Evolutionary conservation across 495 filamentous ascomycete species (phyloP).

Genomic region (Podospora australis): DNA sequence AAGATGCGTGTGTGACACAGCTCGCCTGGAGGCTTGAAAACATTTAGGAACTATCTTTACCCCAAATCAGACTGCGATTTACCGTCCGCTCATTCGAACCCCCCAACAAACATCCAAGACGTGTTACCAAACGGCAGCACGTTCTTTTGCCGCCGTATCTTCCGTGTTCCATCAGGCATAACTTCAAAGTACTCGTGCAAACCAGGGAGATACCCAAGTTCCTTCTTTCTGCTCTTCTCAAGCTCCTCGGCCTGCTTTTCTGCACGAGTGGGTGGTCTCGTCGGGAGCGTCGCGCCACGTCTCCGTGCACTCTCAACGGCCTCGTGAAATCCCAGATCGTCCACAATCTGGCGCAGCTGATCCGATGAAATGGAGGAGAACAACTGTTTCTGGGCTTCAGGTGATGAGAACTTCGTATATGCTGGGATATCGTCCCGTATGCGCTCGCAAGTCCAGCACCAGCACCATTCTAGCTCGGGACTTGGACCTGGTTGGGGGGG

Average conservation of each 20-base stretch:
- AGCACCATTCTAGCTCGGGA: not conserved
- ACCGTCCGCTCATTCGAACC: too few relatives aligned
- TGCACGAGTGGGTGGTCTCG: not conserved
- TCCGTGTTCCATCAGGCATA: not conserved
- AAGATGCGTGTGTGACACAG: too few relatives aligned
- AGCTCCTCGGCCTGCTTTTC: not conserved
- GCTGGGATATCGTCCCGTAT: slow-evolving; percentile 2
- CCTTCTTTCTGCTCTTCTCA: not conserved
- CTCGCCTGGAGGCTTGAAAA: too few relatives aligned
- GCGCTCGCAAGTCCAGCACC: slow-evolving; percentile 6
- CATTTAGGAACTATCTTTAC: too few relatives aligned
- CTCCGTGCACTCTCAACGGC: not conserved
- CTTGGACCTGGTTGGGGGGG: not conserved
- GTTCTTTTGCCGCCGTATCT: slow-evolving; percentile 3
- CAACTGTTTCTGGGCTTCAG: not conserved
- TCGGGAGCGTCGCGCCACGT: slow-evolving; percentile 1
- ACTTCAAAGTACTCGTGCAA: not conserved
- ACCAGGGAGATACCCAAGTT: not conserved
- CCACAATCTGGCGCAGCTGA: not conserved
- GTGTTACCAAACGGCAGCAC: too few relatives aligned
- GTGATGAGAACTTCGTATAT: not conserved
- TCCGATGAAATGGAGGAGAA: not conserved
- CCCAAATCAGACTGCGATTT: too few relatives aligned
- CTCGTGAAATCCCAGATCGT: not conserved
- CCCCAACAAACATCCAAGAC: too few relatives aligned